Percentiles rank a stretch among this genome's conserved stretches.
Conservation (phyloP, 495 filamentous ascomycete genomes). For the Aspergillus hancockii region DNA sequence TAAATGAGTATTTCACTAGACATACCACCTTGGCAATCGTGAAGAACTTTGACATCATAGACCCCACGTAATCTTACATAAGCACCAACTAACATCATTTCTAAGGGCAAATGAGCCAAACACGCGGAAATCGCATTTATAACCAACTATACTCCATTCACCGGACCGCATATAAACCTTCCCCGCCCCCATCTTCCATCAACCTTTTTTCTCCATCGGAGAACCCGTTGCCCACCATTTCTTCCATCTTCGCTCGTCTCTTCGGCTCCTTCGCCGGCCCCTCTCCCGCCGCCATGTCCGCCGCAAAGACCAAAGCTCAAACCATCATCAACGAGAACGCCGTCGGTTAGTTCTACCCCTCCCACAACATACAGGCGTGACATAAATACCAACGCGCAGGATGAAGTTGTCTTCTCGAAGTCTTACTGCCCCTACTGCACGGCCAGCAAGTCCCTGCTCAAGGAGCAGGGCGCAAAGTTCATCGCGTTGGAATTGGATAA, state of each 20-base stretch:
- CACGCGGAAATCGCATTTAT: conserved; percentile 4
- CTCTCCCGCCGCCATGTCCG: conserved; percentile 70
- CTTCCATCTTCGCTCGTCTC: conserved; percentile 74
- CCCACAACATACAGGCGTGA: neutral
- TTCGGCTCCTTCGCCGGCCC: conserved; percentile 62
- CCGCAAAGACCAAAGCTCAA: conserved; percentile 84
- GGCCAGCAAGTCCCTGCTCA: conserved; percentile 73
- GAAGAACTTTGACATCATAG: neutral
- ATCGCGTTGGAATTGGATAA: conserved; percentile 80
- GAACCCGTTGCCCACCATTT: conserved; percentile 57
- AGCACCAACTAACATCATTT: conserved; percentile 35
- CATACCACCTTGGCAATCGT: neutral
- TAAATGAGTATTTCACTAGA: neutral
- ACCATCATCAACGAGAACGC: conserved; percentile 86
- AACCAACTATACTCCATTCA: conserved; percentile 8
- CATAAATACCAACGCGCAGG: neutral
- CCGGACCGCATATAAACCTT: conserved; percentile 3
- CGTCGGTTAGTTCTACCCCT: conserved; percentile 63
- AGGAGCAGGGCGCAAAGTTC: conserved; percentile 69
- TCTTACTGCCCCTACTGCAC: conserved; percentile 95
- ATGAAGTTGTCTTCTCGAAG: conserved; percentile 88
- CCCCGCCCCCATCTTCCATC: neutral
- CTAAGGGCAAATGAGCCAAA: neutral
- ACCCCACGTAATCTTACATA: conserved; percentile 14
- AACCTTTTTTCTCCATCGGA: conserved; percentile 5